Base-by-base conservation (phyloP, 805 yeast species). In the Myxozyma neotropica region DNA sequence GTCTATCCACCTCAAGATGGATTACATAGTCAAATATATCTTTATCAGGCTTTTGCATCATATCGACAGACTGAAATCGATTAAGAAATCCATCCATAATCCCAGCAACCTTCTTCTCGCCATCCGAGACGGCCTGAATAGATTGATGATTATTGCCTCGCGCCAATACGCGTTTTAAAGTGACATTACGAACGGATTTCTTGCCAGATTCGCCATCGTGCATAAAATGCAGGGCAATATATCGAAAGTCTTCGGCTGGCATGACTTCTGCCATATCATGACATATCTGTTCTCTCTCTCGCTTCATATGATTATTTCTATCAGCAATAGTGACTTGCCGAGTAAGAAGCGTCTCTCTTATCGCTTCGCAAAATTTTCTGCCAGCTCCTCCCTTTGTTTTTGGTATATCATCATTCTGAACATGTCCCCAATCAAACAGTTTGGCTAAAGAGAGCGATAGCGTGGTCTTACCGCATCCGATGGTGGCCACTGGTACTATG, bases 391-490 rank as follows among this genome's bases (percentile, higher is more conserved):
- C 63, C 52, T 54, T 55, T 27, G 55, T 77, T 75, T 59, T 74
- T 0, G 77, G 74, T 24, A 88, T 77, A 65, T 88, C 83, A 73
- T 93, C 98, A 73, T 90, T 94, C 71, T 90, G 96, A 10, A 88
- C 77, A 67, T 86, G 88, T 0, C 81, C 86, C 86, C 96, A 87
- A 0, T 86, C 85, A 56, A 77, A 85, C 8, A 92, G 71, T 8
- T 77, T 69, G 0, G 68, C 62, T 42, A 94, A 75, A 0, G 92
- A 84, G 36, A 82, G 70, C 4, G 88, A 83, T 0, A 88, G 81
- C 0, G 97, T 90, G 0, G 97, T 91, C 70, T 94, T 94, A 6
- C 99, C 99, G 73, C 97, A 89, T 0, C 98, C 98, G 53, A 93
- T 82, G 0, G 96, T 90, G 0, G 97, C 91, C 2, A 92, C 83